These are phyloP conservation scores for Gossypioides kirkii DNA, from an alignment of 345 rosid genomes.

Conservation along the genomic window DNA sequence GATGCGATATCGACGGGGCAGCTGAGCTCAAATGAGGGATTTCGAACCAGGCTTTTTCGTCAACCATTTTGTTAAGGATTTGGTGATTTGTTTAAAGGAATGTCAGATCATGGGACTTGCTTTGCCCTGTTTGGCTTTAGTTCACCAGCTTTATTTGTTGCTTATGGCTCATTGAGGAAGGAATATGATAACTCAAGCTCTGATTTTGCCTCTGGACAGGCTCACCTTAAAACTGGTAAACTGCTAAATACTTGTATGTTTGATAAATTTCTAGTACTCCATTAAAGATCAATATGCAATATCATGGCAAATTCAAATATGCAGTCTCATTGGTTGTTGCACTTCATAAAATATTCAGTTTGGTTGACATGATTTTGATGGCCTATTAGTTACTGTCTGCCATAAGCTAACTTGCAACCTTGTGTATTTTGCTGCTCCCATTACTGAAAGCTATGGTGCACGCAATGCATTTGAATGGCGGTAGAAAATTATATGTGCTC, in stretches of 20 bases:
- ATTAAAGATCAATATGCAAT: not conserved
- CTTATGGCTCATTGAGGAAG: conserved; percentile 90
- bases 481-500: not conserved
- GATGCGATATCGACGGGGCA: conserved; percentile 61
- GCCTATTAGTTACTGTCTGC: not conserved
- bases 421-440: not conserved
- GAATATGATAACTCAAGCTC: conserved; percentile 69
- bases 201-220: conserved; percentile 77
- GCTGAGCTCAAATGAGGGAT: conserved; percentile 80
- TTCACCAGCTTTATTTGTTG: conserved; percentile 87
- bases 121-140: conserved; percentile 78
- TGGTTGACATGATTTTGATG: not conserved
- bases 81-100: conserved; percentile 84
- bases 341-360: not conserved
- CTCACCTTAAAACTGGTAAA: conserved; percentile 37
- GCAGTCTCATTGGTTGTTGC: not conserved
- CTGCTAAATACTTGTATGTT: not conserved
- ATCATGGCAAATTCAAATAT: not conserved
- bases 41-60: conserved; percentile 81
- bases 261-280: not conserved
- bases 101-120: conserved; percentile 86
- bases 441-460: not conserved
- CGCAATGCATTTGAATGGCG: not conserved
- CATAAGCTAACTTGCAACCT: not conserved
- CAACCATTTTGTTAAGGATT: conserved; percentile 79